These are phyloP conservation scores for Wickerhamomyces tratensis DNA, from an alignment of 805 yeast species.

Conservation along the genomic window DNA sequence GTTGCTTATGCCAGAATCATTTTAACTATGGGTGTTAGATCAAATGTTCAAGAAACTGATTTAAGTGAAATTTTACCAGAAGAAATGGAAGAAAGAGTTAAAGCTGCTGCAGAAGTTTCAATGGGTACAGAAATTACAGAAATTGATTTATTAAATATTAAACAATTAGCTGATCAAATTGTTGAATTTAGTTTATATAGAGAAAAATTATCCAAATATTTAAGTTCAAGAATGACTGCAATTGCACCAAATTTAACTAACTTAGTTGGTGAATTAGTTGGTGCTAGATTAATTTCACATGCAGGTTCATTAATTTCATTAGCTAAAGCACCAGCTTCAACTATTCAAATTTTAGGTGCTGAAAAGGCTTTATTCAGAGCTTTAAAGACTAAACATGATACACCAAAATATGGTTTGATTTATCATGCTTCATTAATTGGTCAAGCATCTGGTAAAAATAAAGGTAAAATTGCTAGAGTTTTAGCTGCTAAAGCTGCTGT, in stretches of 20 bases:
- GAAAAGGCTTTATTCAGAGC: slow-evolving; percentile 99
- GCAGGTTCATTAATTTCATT: slow-evolving; percentile 90
- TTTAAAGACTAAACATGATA: slow-evolving; percentile 94
- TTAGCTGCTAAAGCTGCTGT: slow-evolving; percentile 98
- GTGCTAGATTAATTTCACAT: slow-evolving; percentile 97
- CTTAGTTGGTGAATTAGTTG: slow-evolving; percentile 94
- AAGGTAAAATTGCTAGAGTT: slow-evolving; percentile 98
- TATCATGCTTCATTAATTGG: slow-evolving; percentile 97
- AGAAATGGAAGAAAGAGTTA: slow-evolving; percentile 84
- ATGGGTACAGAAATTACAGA: slow-evolving; percentile 99
- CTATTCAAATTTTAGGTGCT: slow-evolving; percentile 96
- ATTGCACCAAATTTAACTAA: slow-evolving; percentile 97
- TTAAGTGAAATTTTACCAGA: slow-evolving; percentile 88
- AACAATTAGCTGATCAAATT: slow-evolving; percentile 89
- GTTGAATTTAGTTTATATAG: slow-evolving; percentile 94
- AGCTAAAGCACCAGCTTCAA: slow-evolving; percentile 98
- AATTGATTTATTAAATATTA: slow-evolving; percentile 78
- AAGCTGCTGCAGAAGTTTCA: slow-evolving; percentile 95
- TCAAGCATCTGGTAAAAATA: slow-evolving; percentile 95
- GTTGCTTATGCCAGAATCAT: slow-evolving; percentile 94
- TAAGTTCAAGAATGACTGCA: slow-evolving; percentile 94
- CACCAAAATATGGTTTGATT: slow-evolving; percentile 95
- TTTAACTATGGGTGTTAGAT: slow-evolving; percentile 87
- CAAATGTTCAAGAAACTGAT: slow-evolving; percentile 85
- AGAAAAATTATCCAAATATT: slow-evolving; percentile 88